Evolutionary conservation across 345 rosid genomes (phyloP).

Genomic region (Cardamine occulta): DNA sequence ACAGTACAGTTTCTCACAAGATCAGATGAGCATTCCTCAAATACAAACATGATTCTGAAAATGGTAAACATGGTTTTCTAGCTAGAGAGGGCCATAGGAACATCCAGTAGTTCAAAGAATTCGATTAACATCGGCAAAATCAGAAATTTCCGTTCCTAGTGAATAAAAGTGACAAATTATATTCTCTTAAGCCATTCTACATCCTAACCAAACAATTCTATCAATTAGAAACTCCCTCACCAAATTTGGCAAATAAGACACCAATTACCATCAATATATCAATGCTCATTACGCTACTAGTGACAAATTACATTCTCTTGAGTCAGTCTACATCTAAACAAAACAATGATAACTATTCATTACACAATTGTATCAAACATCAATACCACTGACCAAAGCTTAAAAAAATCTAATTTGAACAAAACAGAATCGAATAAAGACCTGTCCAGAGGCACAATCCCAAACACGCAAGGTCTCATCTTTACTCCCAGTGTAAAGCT

Average conservation of each 20-base stretch:
- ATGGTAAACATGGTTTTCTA: neutral
- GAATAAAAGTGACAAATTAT: neutral
- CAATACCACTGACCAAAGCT: neutral
- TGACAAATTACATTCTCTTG: neutral
- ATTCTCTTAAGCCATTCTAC: neutral
- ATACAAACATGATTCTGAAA: neutral
- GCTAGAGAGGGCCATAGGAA: neutral
- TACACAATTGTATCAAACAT: neutral
- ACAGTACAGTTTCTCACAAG: conserved; percentile 18
- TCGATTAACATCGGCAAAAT: neutral
- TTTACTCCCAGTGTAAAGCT: conserved; percentile 88
- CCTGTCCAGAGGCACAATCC: conserved; percentile 99
- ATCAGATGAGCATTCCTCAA: neutral
- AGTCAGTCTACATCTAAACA: neutral
- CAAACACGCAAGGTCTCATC: conserved; percentile 86
- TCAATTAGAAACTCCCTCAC: neutral
- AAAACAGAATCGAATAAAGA: conserved; percentile 35
- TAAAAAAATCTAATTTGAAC: neutral
- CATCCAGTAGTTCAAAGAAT: neutral
- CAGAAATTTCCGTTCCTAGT: neutral
- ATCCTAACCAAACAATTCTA: neutral
- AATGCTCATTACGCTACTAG: neutral
- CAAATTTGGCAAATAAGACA: neutral
- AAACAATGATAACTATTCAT: neutral
- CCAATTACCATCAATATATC: neutral